A percentile compares a stretch with the other conserved stretches of the same genome.
Conservation (phyloP, 371 early-diverging fungal genomes). For the Syncephalastrum sp. region DNA sequence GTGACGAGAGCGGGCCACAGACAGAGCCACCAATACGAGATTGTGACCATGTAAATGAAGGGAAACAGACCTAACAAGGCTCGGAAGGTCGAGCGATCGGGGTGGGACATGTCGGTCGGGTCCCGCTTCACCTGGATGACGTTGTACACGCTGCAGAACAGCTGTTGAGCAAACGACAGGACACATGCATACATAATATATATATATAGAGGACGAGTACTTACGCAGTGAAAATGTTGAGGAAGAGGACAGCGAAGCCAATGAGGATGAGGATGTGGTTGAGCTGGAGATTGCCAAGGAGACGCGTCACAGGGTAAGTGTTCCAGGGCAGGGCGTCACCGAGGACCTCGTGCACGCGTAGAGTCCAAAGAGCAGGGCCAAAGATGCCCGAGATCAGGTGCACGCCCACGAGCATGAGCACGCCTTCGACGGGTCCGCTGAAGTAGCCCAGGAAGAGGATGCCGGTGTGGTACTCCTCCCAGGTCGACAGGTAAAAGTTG, state of each 20-base stretch:
- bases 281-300: conserved; percentile 54
- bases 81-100: conserved; percentile 44
- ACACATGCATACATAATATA: neutral
- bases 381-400: conserved; percentile 71
- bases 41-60: conserved; percentile 53
- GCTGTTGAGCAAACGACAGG: neutral
- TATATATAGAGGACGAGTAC: conserved; percentile 8
- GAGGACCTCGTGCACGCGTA: conserved; percentile 32
- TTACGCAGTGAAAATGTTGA: conserved; percentile 63
- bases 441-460: conserved; percentile 87
- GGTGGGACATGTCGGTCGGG: conserved; percentile 37
- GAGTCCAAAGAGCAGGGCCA: conserved; percentile 51
- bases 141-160: conserved; percentile 23
- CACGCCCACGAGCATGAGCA: conserved; percentile 67
- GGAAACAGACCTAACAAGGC: conserved; percentile 69
- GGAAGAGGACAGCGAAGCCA: conserved; percentile 53
- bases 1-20: conserved; percentile 67
- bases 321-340: conserved; percentile 23
- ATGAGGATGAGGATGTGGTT: conserved; percentile 62
- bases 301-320: conserved; percentile 18
- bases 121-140: conserved; percentile 28
- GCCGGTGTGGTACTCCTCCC: conserved; percentile 97
- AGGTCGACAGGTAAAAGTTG: conserved; percentile 92
- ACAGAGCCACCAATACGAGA: conserved; percentile 67
- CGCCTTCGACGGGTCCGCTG: conserved; percentile 96